These are phyloP conservation scores for Calonectria crousiana DNA, from an alignment of 2,329 filamentous ascomycete genomes.

Conservation along the genomic window DNA sequence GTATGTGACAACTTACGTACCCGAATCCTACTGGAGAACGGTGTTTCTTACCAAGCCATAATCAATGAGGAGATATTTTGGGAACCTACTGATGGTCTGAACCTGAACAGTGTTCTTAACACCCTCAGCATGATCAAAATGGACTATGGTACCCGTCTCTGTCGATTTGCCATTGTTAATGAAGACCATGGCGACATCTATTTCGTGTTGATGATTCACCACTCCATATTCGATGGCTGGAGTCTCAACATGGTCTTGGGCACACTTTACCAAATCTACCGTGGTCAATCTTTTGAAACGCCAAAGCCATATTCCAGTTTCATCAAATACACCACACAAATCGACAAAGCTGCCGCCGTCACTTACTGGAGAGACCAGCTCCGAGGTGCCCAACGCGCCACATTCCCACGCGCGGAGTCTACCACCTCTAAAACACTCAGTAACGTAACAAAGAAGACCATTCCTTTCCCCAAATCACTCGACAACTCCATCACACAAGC, in stretches of 20 bases:
- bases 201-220: slow-evolving; percentile 9
- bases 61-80: background rate
- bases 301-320: slow-evolving; percentile 5
- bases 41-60: background rate
- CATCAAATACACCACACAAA: slow-evolving; percentile 10
- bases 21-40: background rate
- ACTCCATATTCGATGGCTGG: slow-evolving; percentile 15
- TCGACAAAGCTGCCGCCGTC: background rate
- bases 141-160: slow-evolving; percentile 8
- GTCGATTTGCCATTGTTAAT: background rate
- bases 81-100: background rate
- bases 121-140: background rate
- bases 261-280: slow-evolving; percentile 3
- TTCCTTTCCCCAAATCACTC: background rate
- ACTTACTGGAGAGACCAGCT: slow-evolving; percentile 7
- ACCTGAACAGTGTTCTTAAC: background rate
- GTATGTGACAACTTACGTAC: slow-evolving; percentile 1
- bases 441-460: background rate
- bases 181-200: background rate
- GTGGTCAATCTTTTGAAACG: background rate
- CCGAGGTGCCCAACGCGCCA: background rate
- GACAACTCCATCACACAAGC: slow-evolving; percentile 6
- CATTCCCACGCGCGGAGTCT: background rate
- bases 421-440: background rate
- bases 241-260: background rate